Conservation (phyloP, 441 rosid species). For the Croton setiger region DNA sequence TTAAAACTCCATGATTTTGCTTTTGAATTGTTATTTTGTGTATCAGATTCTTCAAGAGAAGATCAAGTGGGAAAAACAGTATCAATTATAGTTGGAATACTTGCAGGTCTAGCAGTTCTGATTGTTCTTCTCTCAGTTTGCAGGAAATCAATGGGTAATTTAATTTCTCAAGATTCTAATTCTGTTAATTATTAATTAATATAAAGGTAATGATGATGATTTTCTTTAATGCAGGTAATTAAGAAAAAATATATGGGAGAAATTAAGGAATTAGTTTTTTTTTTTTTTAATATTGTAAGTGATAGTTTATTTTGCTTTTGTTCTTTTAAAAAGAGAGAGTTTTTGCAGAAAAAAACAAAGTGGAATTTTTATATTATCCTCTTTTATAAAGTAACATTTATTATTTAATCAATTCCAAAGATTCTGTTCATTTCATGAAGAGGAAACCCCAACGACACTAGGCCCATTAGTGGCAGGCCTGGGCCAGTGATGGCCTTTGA, state of each 20-base stretch:
- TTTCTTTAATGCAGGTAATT: constrained; percentile 19
- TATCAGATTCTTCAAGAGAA: constrained; percentile 50
- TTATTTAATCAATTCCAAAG: constrained; percentile 17
- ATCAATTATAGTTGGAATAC: constrained; percentile 73
- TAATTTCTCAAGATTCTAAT: neutral
- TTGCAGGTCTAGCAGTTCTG: constrained; percentile 65
- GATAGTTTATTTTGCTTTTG: neutral
- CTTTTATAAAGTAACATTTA: constrained; percentile 7
- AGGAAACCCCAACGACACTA: too few species aligned
- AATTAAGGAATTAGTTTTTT: neutral
- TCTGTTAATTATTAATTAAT: neutral
- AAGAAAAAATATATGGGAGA: neutral
- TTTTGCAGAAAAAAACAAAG: constrained; percentile 7
- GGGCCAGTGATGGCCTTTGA: too few species aligned
- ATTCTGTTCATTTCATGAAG: too few species aligned
- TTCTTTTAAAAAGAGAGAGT: neutral
- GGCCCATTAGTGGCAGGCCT: too few species aligned
- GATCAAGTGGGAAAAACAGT: constrained; percentile 77
- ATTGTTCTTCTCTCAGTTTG: constrained; percentile 78
- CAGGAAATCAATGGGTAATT: constrained; percentile 47
- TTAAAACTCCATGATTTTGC: too few species aligned
- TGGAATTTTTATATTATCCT: neutral
- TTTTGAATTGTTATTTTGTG: constrained; percentile 12
- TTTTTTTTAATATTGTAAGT: neutral
- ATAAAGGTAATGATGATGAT: neutral